A percentile compares a stretch with the other conserved stretches of the same genome.
phyloP scores from a whole-genome alignment of 352 stramenopile species.

The Pythium aquatile region DNA sequence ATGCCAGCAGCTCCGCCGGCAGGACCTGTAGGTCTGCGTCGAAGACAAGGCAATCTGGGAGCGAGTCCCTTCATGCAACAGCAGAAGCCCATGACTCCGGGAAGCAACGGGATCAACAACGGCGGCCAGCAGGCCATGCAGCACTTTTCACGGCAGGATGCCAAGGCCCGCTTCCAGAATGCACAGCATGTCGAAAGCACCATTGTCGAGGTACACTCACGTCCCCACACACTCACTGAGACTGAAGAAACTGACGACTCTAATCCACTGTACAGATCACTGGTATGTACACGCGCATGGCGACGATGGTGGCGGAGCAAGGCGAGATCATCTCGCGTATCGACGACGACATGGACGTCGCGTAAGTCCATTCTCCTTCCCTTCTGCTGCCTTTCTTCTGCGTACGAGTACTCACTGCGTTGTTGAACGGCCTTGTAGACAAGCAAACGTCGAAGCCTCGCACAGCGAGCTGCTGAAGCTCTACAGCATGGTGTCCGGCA shows the following conservation, averaged over 20 bases:
- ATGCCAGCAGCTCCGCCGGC: constrained; percentile 6
- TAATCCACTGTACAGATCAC: constrained; percentile 48
- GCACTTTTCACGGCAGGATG: constrained; percentile 64
- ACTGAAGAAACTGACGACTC: not conserved
- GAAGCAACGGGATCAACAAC: constrained; percentile 9
- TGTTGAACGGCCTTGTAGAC: constrained; percentile 30
- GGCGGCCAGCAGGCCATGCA: constrained; percentile 50
- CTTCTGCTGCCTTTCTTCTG: constrained; percentile 13
- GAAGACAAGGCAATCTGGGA: constrained; percentile 54
- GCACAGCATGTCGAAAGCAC: constrained; percentile 78
- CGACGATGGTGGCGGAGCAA: constrained; percentile 78
- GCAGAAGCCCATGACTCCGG: constrained; percentile 36
- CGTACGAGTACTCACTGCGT: not conserved
- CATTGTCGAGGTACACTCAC: constrained; percentile 65
- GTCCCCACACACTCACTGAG: not conserved
- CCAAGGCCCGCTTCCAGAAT: constrained; percentile 74
- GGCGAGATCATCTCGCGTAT: constrained; percentile 80
- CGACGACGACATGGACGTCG: constrained; percentile 86
- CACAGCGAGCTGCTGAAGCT: constrained; percentile 81
- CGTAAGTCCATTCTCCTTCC: constrained; percentile 46
- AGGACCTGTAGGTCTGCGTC: constrained; percentile 42
- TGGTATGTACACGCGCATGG: constrained; percentile 86
- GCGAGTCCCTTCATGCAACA: constrained; percentile 78
- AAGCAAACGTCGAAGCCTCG: constrained; percentile 71
- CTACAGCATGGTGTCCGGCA: constrained; percentile 80